phyloP scores from a whole-genome alignment of 768 basidiomycete genomes.

The Phylloporus sp. region DNA sequence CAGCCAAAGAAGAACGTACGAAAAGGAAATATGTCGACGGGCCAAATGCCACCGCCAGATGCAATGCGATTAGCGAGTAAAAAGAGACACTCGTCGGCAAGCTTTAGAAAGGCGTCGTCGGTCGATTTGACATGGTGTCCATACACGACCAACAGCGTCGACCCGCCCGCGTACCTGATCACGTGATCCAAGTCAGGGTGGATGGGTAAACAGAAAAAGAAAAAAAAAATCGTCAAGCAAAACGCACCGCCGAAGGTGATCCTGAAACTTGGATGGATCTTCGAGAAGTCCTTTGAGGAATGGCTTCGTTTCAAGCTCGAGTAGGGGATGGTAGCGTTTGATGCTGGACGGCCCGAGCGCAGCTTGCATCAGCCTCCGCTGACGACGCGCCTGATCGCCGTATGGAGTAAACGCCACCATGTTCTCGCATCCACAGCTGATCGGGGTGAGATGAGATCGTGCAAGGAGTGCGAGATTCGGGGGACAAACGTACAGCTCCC shows the following conservation, averaged over 20 bases:
- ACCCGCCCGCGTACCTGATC: conserved; percentile 45
- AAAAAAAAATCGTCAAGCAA: background rate
- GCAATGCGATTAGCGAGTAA: conserved; percentile 42
- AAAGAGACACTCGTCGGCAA: conserved; percentile 40
- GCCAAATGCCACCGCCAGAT: conserved; percentile 40
- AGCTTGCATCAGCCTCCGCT: conserved; percentile 62
- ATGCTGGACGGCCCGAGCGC: conserved; percentile 53
- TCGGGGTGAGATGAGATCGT: conserved; percentile 7
- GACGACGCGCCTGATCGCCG: conserved; percentile 56
- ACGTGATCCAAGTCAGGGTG: conserved; percentile 22
- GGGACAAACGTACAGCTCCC: conserved; percentile 52
- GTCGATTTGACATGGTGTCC: conserved; percentile 45
- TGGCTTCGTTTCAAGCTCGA: conserved; percentile 50
- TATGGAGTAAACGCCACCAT: conserved; percentile 71
- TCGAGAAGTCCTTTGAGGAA: conserved; percentile 55
- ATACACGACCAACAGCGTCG: conserved; percentile 56
- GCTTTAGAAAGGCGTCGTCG: conserved; percentile 38
- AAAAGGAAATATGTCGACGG: conserved; percentile 36
- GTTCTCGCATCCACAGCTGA: conserved; percentile 56
- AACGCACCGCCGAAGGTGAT: conserved; percentile 33
- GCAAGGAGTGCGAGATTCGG: background rate
- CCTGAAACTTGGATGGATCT: conserved; percentile 32
- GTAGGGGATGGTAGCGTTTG: conserved; percentile 51
- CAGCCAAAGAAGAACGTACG: conserved; percentile 19
- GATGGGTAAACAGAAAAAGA: too few species aligned